These are phyloP conservation scores for Euptelea pleiosperma DNA, from an alignment of 164 flowering plant genomes.

Conservation along the genomic window DNA sequence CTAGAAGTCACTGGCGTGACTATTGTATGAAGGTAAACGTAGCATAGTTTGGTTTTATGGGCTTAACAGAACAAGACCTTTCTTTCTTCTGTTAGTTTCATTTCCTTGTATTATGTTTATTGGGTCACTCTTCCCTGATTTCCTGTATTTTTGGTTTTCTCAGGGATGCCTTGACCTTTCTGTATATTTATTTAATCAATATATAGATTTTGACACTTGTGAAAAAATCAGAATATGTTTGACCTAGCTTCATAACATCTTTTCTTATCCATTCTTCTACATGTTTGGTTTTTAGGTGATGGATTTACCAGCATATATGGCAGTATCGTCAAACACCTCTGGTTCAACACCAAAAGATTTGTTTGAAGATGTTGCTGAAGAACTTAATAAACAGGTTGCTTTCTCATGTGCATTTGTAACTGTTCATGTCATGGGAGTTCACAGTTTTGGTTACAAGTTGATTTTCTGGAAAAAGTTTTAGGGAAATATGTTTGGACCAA, in stretches of 20 bases:
- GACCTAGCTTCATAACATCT: not conserved
- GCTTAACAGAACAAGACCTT: not conserved
- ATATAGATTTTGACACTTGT: too few relatives aligned
- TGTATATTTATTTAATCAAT: too few relatives aligned
- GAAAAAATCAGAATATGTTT: too few relatives aligned
- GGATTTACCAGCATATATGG: constrained; percentile 67
- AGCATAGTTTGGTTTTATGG: not conserved
- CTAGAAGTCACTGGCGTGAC: constrained; percentile 91
- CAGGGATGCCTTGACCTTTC: too few relatives aligned
- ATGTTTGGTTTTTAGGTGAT: constrained; percentile 55
- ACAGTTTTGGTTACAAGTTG: not conserved
- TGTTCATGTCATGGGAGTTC: not conserved
- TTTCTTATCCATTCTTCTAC: constrained; percentile 5
- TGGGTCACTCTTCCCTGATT: too few relatives aligned
- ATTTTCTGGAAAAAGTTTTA: too few relatives aligned
- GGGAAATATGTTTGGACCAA: not conserved
- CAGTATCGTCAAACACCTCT: constrained; percentile 79
- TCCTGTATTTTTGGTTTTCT: too few relatives aligned
- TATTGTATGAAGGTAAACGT: constrained; percentile 73
- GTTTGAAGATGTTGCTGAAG: constrained; percentile 90
- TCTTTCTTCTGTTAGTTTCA: not conserved
- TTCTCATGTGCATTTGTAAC: not conserved
- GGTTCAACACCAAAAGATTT: constrained; percentile 95
- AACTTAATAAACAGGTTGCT: constrained; percentile 77
- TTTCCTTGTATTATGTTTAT: not conserved